Percentiles rank a stretch among this genome's conserved stretches.
Conservation (phyloP, 176 grass and related monocot genomes). For the Juncus inflexus region DNA sequence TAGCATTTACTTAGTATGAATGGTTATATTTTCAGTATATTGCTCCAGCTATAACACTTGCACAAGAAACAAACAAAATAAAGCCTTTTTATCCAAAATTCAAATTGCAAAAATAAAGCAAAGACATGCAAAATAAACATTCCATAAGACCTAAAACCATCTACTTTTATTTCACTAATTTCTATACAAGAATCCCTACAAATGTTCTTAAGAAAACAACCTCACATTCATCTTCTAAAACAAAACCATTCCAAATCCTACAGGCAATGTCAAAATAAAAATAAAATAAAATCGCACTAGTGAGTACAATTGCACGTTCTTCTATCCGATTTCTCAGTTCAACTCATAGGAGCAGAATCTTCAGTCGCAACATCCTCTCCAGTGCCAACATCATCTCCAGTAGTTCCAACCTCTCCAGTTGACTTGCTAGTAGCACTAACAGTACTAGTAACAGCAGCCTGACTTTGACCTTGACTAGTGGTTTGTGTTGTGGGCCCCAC, state of each 20-base stretch:
- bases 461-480: conserved; percentile 66
- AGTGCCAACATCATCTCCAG: neutral
- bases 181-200: conserved; percentile 14
- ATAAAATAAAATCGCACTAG: neutral
- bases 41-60: no score
- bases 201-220: neutral
- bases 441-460: conserved; percentile 45
- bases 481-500: conserved; percentile 14
- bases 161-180: neutral
- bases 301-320: neutral
- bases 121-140: no score
- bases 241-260: neutral
- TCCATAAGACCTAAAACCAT: no score
- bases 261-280: neutral
- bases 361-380: conserved; percentile 24
- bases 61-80: no score
- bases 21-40: neutral
- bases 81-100: no score
- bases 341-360: conserved; percentile 54
- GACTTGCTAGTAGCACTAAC: conserved; percentile 40
- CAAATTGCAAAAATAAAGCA: no score
- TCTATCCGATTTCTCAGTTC: neutral
- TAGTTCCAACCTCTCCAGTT: conserved; percentile 28
- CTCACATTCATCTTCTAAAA: neutral
- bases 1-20: neutral